Evolutionary conservation across 768 basidiomycete genomes (phyloP).

Genomic region (Russula sp.): DNA sequence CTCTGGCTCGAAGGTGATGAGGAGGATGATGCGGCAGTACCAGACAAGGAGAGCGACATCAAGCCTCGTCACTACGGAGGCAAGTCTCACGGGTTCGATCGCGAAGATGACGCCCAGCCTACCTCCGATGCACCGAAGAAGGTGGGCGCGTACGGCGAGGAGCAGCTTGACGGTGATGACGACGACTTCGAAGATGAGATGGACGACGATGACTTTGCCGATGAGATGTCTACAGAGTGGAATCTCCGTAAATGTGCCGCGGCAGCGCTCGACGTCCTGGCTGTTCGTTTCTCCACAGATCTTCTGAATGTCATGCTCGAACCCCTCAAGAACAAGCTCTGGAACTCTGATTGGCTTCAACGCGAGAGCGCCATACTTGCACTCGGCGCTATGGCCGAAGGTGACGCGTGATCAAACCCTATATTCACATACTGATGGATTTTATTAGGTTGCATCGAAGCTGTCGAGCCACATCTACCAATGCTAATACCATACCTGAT

Average conservation of each 20-base stretch:
- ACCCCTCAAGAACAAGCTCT: conserved; percentile 89
- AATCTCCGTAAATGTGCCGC: conserved; percentile 98
- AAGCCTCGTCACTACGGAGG: conserved; percentile 90
- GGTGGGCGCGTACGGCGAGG: conserved; percentile 72
- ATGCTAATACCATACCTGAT: conserved; percentile 91
- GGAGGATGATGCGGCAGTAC: conserved; percentile 80
- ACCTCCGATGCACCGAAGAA: conserved; percentile 34
- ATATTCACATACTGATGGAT: background rate
- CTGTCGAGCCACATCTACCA: conserved; percentile 91
- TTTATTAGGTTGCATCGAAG: conserved; percentile 85
- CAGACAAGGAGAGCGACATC: conserved; percentile 94
- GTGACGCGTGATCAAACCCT: conserved; percentile 43
- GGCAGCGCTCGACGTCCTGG: conserved; percentile 94
- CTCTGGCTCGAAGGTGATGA: conserved; percentile 90
- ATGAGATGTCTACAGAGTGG: conserved; percentile 98
- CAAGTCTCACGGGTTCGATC: conserved; percentile 83
- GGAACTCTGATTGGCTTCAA: conserved; percentile 90
- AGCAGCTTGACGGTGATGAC: conserved; percentile 78
- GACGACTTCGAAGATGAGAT: conserved; percentile 72
- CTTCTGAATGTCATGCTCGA: conserved; percentile 84
- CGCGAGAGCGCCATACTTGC: conserved; percentile 95
- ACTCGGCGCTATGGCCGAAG: conserved; percentile 97
- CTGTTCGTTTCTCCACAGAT: conserved; percentile 88
- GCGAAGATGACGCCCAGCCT: conserved; percentile 45
- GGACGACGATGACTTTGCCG: conserved; percentile 90